Conservation (phyloP, 2,329 filamentous ascomycete species). For the Chaetomium sp. region DNA sequence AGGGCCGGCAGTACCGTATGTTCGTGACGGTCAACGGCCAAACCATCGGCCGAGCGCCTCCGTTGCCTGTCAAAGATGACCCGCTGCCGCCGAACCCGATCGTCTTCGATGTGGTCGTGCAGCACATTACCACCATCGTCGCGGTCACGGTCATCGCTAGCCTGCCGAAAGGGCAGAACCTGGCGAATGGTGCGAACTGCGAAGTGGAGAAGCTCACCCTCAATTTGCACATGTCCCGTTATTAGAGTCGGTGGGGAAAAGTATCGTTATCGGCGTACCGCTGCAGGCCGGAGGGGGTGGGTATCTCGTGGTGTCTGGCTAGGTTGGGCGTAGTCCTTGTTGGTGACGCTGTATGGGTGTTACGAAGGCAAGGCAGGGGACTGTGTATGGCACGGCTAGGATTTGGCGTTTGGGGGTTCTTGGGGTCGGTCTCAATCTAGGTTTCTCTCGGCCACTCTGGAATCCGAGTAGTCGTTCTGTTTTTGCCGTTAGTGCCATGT, state of each 20-base stretch:
- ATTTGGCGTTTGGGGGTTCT: conserved; percentile 3
- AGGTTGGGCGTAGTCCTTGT: neutral
- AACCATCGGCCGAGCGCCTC: conserved; percentile 54
- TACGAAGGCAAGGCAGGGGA: neutral
- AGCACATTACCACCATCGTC: conserved; percentile 73
- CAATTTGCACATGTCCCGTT: conserved; percentile 63
- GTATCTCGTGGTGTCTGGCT: neutral
- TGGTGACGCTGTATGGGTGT: conserved; percentile 4
- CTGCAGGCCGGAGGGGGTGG: neutral
- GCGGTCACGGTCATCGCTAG: conserved; percentile 77
- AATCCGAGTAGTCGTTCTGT: neutral
- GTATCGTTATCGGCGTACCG: neutral
- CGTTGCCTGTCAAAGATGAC: conserved; percentile 56
- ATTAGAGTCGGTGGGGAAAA: neutral
- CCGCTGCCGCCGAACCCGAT: conserved; percentile 59
- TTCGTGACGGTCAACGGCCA: conserved; percentile 72
- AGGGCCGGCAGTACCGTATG: conserved; percentile 71
- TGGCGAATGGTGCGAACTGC: conserved; percentile 61
- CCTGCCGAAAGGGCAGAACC: conserved; percentile 61
- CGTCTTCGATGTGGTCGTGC: conserved; percentile 74
- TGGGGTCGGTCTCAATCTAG: neutral
- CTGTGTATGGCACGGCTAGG: neutral
- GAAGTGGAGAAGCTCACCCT: conserved; percentile 80
- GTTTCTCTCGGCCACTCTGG: neutral
- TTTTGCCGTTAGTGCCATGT: conserved; percentile 3